phyloP scores from a whole-genome alignment of 495 filamentous ascomycete genomes.

The Penicillium arizonense region DNA sequence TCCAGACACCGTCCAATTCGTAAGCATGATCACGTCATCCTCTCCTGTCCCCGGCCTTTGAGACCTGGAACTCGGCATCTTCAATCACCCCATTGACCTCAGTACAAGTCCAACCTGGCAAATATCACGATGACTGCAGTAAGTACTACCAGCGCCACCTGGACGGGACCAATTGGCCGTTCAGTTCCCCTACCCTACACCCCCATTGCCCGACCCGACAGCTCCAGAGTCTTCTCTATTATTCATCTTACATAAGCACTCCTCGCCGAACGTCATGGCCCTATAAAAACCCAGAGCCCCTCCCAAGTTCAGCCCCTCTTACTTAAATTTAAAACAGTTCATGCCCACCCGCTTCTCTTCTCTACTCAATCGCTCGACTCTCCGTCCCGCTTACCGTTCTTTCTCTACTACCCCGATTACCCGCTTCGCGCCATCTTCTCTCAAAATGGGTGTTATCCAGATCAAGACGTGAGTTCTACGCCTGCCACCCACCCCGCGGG shows the following conservation, averaged over 20 bases:
- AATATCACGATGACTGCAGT: conserved; percentile 16
- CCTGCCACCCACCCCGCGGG: not conserved
- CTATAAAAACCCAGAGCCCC: conserved; percentile 30
- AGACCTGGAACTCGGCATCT: conserved; percentile 7
- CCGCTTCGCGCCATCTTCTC: conserved; percentile 46
- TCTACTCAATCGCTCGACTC: conserved; percentile 24
- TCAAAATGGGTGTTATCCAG: conserved; percentile 48
- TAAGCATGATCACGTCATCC: conserved; percentile 28
- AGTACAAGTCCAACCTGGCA: not conserved
- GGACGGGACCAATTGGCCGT: not conserved
- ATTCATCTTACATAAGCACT: conserved; percentile 29
- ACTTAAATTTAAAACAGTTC: conserved; percentile 15
- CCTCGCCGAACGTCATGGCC: conserved; percentile 21
- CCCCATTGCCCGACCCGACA: not conserved
- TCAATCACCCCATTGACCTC: not conserved
- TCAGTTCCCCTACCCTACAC: not conserved
- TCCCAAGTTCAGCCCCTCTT: conserved; percentile 18
- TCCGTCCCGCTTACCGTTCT: conserved; percentile 18
- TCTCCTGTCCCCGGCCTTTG: conserved; percentile 3
- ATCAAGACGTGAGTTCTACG: conserved; percentile 34
- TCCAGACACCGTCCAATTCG: conserved; percentile 15
- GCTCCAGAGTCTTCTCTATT: conserved; percentile 10
- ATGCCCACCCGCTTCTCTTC: conserved; percentile 17
- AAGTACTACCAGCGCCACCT: conserved; percentile 5
- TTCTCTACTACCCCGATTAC: conserved; percentile 34